Percentiles rank a stretch among this genome's conserved stretches.
Evolutionary conservation across 495 filamentous ascomycete species (phyloP).

Genomic region (Hyaloscypha finlandica): DNA sequence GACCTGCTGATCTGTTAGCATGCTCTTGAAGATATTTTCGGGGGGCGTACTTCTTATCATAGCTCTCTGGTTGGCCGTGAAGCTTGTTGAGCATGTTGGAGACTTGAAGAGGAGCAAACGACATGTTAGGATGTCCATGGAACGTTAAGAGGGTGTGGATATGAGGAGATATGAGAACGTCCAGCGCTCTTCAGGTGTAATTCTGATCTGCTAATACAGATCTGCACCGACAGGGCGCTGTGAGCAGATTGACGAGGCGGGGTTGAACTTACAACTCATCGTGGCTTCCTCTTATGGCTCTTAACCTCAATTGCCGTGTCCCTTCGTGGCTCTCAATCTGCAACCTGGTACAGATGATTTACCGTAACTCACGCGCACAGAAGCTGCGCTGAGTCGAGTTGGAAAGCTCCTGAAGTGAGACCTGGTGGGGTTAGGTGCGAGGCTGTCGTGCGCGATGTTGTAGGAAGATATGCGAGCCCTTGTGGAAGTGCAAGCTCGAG

Average conservation of each 20-base stretch:
- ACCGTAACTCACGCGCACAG: background rate
- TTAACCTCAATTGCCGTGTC: constrained; percentile 12
- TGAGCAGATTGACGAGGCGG: background rate
- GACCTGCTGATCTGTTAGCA: constrained; percentile 52
- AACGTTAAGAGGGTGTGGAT: constrained; percentile 8
- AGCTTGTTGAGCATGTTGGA: constrained; percentile 89
- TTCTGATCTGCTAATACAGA: constrained; percentile 10
- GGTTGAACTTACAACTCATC: constrained; percentile 51
- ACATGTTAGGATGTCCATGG: constrained; percentile 10
- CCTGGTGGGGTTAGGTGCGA: background rate
- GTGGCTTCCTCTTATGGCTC: constrained; percentile 31
- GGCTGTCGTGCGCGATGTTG: background rate
- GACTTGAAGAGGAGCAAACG: constrained; percentile 25
- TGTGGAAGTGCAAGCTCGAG: background rate
- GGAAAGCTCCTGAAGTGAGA: background rate
- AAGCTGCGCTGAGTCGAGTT: background rate
- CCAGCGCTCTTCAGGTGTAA: constrained; percentile 1
- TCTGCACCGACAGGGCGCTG: background rate
- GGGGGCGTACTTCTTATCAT: constrained; percentile 84
- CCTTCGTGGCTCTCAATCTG: background rate
- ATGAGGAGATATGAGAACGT: constrained; percentile 5
- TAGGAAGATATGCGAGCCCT: background rate
- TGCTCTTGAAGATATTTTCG: background rate
- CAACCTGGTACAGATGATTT: background rate
- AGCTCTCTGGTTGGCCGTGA: constrained; percentile 94